phyloP scores from a whole-genome alignment of 495 filamentous ascomycete genomes.

The Pseudevernia furfuracea region DNA sequence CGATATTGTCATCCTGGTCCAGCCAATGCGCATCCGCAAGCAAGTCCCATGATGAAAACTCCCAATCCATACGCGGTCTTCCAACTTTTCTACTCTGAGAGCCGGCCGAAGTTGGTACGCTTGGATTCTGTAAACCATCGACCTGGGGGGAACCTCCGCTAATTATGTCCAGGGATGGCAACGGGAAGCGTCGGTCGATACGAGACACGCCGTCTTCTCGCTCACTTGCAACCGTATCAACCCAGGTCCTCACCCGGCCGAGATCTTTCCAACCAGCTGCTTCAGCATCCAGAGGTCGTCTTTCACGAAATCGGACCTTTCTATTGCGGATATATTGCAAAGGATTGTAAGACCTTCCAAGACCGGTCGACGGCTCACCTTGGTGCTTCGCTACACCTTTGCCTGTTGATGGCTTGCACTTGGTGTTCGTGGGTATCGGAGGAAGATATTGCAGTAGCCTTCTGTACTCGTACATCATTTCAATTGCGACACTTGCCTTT shows the following conservation, averaged over 20 bases:
- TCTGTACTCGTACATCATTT: conserved; percentile 72
- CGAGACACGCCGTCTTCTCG: conserved; percentile 29
- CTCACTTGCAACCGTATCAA: conserved; percentile 55
- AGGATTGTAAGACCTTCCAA: conserved; percentile 69
- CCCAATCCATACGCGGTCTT: conserved; percentile 71
- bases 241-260: conserved; percentile 61
- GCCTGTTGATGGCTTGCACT: conserved; percentile 7
- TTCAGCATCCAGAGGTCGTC: conserved; percentile 60
- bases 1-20: conserved; percentile 67
- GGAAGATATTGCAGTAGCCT: conserved; percentile 67
- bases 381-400: conserved; percentile 10
- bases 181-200: conserved; percentile 11
- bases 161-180: conserved; percentile 24
- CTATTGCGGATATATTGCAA: conserved; percentile 82
- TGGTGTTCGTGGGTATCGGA: conserved; percentile 39
- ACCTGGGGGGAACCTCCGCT: conserved; percentile 22
- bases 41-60: conserved; percentile 66
- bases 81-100: conserved; percentile 45
- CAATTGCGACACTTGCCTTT: conserved; percentile 69
- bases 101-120: conserved; percentile 32
- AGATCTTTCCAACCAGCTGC: conserved; percentile 71
- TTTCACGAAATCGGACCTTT: conserved; percentile 65
- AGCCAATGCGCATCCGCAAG: conserved; percentile 82
- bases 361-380: conserved; percentile 7
- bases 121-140: conserved; percentile 34